Percentiles rank a stretch among this genome's conserved stretches.
Conservation (phyloP, 169 alveolate species). For the Cryptosporidium felis region DNA sequence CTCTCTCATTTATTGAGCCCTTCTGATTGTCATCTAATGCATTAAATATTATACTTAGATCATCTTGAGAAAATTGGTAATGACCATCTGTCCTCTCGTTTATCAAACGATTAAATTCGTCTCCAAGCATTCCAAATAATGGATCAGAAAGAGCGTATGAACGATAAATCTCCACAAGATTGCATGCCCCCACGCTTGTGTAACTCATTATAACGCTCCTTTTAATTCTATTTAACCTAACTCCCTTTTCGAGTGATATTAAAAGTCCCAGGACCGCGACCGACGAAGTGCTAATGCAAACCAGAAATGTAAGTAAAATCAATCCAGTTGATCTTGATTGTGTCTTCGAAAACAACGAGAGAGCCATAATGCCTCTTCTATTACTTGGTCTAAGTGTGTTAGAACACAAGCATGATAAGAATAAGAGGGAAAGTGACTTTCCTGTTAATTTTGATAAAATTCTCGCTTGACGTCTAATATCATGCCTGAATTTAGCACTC, state of each 20-base stretch:
- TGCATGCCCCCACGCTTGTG: conserved; percentile 28
- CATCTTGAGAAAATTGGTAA: conserved; percentile 85
- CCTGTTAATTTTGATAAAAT: conserved; percentile 87
- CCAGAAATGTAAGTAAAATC: conserved; percentile 7
- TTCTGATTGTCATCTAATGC: conserved; percentile 90
- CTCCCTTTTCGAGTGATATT: conserved; percentile 41
- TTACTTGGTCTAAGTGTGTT: conserved; percentile 72
- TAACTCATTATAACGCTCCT: conserved; percentile 30
- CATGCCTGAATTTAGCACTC: conserved; percentile 87
- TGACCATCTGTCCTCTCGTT: conserved; percentile 87
- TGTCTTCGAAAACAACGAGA: conserved; percentile 20
- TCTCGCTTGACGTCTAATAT: conserved; percentile 84
- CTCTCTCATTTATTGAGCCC: conserved; percentile 88
- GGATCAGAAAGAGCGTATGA: conserved; percentile 88
- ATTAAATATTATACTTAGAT: conserved; percentile 84
- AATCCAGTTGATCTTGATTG: background rate
- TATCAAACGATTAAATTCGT: conserved; percentile 87
- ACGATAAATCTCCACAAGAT: conserved; percentile 80
- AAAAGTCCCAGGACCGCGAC: conserved; percentile 31
- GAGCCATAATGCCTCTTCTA: background rate
- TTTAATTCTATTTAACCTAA: conserved; percentile 36
- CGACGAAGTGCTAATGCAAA: conserved; percentile 5
- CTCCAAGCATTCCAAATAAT: conserved; percentile 86
- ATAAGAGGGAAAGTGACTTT: conserved; percentile 85
- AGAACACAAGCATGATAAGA: conserved; percentile 73